phyloP scores from a whole-genome alignment of 108 stramenopile species.

The Skeletonema tropicum region DNA sequence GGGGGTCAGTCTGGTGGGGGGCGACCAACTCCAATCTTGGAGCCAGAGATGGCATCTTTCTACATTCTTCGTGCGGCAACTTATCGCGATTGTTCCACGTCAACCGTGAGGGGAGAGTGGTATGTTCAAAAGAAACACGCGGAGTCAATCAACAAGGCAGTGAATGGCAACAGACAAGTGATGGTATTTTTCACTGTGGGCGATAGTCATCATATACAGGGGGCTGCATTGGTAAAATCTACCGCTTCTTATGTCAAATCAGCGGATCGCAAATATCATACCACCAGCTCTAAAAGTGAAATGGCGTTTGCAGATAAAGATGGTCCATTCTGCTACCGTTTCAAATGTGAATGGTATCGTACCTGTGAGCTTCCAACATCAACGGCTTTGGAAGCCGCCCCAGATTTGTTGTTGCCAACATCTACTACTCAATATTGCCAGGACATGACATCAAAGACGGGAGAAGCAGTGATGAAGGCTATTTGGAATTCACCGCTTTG shows the following conservation, averaged over 20 bases:
- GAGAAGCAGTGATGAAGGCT: slow-evolving; percentile 87
- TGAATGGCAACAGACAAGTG: slow-evolving; percentile 67
- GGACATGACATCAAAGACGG: slow-evolving; percentile 78
- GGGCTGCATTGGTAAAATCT: slow-evolving; percentile 80
- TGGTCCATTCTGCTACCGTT: slow-evolving; percentile 62
- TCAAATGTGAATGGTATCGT: slow-evolving; percentile 83
- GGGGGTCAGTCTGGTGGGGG: slow-evolving; percentile 84
- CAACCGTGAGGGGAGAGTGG: slow-evolving; percentile 78
- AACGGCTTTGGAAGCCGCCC: slow-evolving; percentile 80
- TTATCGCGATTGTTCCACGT: slow-evolving; percentile 75
- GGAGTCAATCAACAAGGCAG: slow-evolving; percentile 65
- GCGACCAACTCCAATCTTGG: slow-evolving; percentile 82
- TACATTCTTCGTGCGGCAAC: slow-evolving; percentile 76
- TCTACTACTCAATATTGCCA: slow-evolving; percentile 74
- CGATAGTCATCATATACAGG: slow-evolving; percentile 84
- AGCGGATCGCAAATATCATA: slow-evolving; percentile 12
- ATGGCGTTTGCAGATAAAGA: slow-evolving; percentile 52
- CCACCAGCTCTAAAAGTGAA: background rate
- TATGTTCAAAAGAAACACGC: slow-evolving; percentile 80
- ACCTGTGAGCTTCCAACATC: slow-evolving; percentile 82
- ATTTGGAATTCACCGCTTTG: slow-evolving; percentile 88
- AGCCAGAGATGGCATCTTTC: slow-evolving; percentile 81
- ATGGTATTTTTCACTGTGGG: slow-evolving; percentile 88
- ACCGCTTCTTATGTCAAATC: slow-evolving; percentile 51
- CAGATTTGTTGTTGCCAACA: slow-evolving; percentile 80